Percentiles rank a stretch among this genome's conserved stretches.
phyloP scores from a whole-genome alignment of 139 green algal species.

The Tetraselmis chui region DNA sequence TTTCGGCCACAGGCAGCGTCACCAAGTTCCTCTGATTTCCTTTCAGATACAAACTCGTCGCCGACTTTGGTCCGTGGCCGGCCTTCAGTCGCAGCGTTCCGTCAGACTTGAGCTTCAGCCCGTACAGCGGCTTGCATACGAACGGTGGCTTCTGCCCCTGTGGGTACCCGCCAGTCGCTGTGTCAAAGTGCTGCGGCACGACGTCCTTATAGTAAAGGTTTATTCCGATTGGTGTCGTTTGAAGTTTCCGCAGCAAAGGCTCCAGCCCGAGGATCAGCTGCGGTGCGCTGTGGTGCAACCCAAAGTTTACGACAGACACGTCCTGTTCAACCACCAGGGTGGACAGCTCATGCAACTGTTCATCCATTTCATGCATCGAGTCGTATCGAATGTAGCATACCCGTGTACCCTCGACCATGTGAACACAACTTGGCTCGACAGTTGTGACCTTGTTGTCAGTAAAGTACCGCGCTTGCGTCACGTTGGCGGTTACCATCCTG shows the following conservation, averaged over 20 bases:
- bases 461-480: neutral
- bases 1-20: neutral
- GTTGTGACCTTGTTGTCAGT: neutral
- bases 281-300: constrained; percentile 10
- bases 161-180: constrained; percentile 14
- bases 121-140: neutral
- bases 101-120: neutral
- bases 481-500: neutral
- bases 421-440: constrained; percentile 1
- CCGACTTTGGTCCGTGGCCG: neutral
- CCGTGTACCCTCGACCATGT: constrained; percentile 1
- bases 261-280: neutral
- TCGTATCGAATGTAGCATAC: constrained; percentile 13
- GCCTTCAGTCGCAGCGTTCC: neutral
- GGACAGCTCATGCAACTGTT: neutral
- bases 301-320: constrained; percentile 16
- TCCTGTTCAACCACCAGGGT: neutral
- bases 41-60: neutral
- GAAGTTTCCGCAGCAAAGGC: neutral
- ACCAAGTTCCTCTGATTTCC: neutral
- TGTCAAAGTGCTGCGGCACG: constrained; percentile 23
- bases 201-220: constrained; percentile 18
- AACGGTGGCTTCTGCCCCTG: constrained; percentile 7
- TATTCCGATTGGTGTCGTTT: neutral
- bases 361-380: neutral